Conservation (phyloP, 345 rosid genomes). For the Passiflora organensis region DNA sequence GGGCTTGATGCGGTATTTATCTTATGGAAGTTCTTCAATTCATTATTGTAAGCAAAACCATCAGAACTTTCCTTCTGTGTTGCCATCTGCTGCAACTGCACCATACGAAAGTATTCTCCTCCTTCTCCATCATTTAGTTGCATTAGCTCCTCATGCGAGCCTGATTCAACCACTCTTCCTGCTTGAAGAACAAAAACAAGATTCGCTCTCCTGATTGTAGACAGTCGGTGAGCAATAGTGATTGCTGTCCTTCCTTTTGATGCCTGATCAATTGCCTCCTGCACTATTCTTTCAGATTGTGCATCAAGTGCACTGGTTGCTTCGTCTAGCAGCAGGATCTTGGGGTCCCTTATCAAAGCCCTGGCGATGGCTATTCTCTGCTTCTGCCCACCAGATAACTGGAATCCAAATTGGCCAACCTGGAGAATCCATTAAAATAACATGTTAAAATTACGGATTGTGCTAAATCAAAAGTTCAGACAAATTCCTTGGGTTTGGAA, state of each 20-base stretch:
- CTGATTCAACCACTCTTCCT: slow-evolving; percentile 58
- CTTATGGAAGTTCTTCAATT: slow-evolving; percentile 22
- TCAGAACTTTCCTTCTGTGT: slow-evolving; percentile 19
- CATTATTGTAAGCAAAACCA: slow-evolving; percentile 17
- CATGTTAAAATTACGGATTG: too few relatives aligned
- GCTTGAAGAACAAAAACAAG: slow-evolving; percentile 48
- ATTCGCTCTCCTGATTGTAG: slow-evolving; percentile 45
- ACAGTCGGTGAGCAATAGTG: slow-evolving; percentile 60
- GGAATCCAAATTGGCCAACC: slow-evolving; percentile 68
- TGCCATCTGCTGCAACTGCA: slow-evolving; percentile 40
- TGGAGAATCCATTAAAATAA: slow-evolving; percentile 21
- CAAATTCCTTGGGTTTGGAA: not conserved
- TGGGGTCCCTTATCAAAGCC: slow-evolving; percentile 58
- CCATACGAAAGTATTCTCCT: slow-evolving; percentile 50
- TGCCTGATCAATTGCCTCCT: slow-evolving; percentile 57
- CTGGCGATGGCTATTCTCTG: slow-evolving; percentile 69
- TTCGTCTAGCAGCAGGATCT: slow-evolving; percentile 59
- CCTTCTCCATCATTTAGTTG: slow-evolving; percentile 25
- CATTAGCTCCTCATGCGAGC: slow-evolving; percentile 49
- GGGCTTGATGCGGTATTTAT: slow-evolving; percentile 38
- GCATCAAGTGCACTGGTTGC: slow-evolving; percentile 69
- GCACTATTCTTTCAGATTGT: slow-evolving; percentile 61
- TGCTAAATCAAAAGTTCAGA: not conserved
- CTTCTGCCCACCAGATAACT: slow-evolving; percentile 73
- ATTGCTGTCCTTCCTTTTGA: slow-evolving; percentile 55